Percentiles rank a stretch among this genome's conserved stretches.
Evolutionary conservation across 2,329 filamentous ascomycete species (phyloP).

Genomic region (Diplodia mutila): DNA sequence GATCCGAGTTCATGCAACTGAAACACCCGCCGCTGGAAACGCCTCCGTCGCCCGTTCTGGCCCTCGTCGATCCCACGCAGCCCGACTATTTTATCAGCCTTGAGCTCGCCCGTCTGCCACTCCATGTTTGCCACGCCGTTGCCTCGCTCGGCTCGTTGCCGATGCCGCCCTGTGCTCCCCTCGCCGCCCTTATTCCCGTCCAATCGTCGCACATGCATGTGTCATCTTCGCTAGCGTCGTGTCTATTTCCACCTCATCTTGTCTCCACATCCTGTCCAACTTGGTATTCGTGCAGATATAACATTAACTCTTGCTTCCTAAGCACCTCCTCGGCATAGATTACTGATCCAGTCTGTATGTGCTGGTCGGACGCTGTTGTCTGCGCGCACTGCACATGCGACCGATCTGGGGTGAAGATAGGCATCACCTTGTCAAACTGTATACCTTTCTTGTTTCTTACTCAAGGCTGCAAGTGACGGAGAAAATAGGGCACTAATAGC

Average conservation of each 20-base stretch:
- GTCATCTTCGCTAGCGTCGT: not conserved
- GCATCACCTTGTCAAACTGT: not conserved
- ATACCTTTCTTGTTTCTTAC: too few species aligned
- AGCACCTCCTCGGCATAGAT: not conserved
- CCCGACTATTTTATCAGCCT: not conserved
- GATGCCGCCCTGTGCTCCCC: slow-evolving; percentile 3
- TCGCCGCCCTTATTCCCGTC: slow-evolving; percentile 11
- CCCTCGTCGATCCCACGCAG: slow-evolving; percentile 1
- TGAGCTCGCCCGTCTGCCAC: not conserved
- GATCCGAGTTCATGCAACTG: slow-evolving; percentile 21
- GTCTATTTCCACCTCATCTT: slow-evolving; percentile 14
- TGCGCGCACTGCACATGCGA: not conserved
- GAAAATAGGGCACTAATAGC: too few species aligned
- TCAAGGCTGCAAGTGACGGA: too few species aligned
- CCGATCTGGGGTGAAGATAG: not conserved
- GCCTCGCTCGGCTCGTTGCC: slow-evolving; percentile 1
- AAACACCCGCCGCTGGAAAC: not conserved
- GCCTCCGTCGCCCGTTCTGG: slow-evolving; percentile 7
- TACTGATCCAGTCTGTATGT: not conserved
- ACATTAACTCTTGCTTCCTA: too few species aligned
- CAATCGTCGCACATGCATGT: not conserved
- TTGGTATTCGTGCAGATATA: not conserved
- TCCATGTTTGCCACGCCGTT: not conserved
- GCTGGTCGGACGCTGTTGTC: not conserved
- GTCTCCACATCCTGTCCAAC: not conserved